Percentiles rank a stretch among this genome's conserved stretches.
phyloP scores from a whole-genome alignment of 352 stramenopile genomes.

The Phytopythium delawarense region DNA sequence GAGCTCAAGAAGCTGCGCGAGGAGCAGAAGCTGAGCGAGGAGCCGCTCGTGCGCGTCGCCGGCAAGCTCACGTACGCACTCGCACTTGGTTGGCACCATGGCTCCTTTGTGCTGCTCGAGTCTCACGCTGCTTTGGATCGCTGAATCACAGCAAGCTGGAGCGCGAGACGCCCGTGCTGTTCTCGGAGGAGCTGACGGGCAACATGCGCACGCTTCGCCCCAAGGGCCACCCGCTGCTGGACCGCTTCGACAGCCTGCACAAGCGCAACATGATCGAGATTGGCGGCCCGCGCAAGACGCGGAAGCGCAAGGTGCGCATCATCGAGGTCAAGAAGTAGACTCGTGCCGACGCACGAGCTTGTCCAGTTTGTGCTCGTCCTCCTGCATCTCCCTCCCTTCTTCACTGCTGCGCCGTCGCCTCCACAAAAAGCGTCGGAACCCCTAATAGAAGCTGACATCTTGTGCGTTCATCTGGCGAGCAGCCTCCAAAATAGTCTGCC shows the following conservation, averaged over 20 bases:
- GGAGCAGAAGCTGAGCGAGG: conserved; percentile 73
- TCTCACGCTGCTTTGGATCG: not conserved
- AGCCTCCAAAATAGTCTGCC: not conserved
- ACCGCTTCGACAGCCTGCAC: conserved; percentile 85
- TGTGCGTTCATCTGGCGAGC: not conserved
- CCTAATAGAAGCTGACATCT: conserved; percentile 2
- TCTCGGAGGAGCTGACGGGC: conserved; percentile 77
- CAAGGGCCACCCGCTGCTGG: conserved; percentile 74
- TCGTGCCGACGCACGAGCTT: not conserved
- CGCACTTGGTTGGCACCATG: not conserved
- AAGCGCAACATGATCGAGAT: conserved; percentile 85
- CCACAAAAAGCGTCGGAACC: not conserved
- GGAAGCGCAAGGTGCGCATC: conserved; percentile 76
- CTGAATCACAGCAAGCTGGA: conserved; percentile 60
- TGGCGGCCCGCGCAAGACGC: conserved; percentile 50
- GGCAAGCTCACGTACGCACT: conserved; percentile 68
- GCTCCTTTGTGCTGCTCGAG: not conserved
- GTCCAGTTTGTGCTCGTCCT: conserved; percentile 8
- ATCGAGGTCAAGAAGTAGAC: conserved; percentile 76
- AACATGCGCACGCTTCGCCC: conserved; percentile 75
- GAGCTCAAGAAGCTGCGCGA: conserved; percentile 73
- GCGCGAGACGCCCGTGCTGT: conserved; percentile 61
- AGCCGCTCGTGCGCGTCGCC: conserved; percentile 64
- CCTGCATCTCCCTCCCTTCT: conserved; percentile 11
- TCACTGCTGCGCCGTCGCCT: not conserved